Conservation (phyloP, 495 filamentous ascomycete species). For the Aspergillus funiculosus region DNA sequence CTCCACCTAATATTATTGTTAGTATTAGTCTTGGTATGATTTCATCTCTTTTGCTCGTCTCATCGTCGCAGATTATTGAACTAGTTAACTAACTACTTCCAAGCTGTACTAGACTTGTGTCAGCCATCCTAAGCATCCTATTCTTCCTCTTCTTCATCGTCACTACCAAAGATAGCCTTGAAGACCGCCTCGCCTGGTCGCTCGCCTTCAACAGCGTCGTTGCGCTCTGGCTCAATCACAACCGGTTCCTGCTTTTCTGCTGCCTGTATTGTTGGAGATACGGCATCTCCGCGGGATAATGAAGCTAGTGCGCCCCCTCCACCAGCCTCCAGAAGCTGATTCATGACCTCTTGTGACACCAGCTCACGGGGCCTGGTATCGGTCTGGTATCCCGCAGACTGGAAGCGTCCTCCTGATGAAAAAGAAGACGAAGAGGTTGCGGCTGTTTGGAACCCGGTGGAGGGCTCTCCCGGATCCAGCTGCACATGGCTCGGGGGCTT, state of each 20-base stretch:
- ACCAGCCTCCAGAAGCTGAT: constrained; percentile 32
- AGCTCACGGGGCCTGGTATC: constrained; percentile 29
- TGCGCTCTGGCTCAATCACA: constrained; percentile 66
- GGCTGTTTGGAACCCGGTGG: constrained; percentile 13
- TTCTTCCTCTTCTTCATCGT: constrained; percentile 71
- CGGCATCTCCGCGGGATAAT: constrained; percentile 6
- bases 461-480: constrained; percentile 45
- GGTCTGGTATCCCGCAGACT: constrained; percentile 33
- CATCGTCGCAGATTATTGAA: no score
- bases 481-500: constrained; percentile 67
- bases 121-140: no score
- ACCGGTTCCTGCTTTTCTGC: constrained; percentile 21
- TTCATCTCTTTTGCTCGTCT: no score
- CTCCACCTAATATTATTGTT: no score
- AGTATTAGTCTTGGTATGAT: no score
- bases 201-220: constrained; percentile 79
- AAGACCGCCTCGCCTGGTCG: constrained; percentile 87
- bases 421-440: no score
- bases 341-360: constrained; percentile 39
- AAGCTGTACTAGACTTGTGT: no score
- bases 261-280: constrained; percentile 13
- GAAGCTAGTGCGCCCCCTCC: constrained; percentile 11
- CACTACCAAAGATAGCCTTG: constrained; percentile 87
- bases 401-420: constrained; percentile 28
- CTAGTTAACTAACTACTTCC: no score